Percentiles rank a stretch among this genome's conserved stretches.
phyloP scores from a whole-genome alignment of 1,284 basidiomycete genomes.

The Tremellales sp. region DNA sequence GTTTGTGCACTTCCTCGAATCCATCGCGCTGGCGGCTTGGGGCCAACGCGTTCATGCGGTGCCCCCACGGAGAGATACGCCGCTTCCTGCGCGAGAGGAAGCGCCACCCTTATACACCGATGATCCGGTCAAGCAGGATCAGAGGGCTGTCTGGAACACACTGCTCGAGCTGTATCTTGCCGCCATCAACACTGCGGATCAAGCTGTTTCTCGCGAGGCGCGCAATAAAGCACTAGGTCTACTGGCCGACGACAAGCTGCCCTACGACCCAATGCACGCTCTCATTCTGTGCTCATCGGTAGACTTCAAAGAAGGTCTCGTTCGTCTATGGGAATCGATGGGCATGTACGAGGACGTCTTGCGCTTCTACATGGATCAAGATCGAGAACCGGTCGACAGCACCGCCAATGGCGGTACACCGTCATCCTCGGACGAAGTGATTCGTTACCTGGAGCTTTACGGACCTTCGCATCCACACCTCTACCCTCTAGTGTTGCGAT shows the following conservation, averaged over 20 bases:
- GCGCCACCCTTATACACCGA: conserved; percentile 46
- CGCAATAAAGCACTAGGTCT: conserved; percentile 63
- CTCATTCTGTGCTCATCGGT: conserved; percentile 85
- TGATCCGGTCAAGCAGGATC: conserved; percentile 66
- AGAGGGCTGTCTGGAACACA: conserved; percentile 91
- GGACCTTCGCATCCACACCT: conserved; percentile 67
- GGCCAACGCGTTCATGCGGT: conserved; percentile 58
- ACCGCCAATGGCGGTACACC: conserved; percentile 1
- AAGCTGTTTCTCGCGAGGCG: conserved; percentile 21
- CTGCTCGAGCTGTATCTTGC: conserved; percentile 88
- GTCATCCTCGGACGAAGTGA: conserved; percentile 62
- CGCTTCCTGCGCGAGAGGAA: conserved; percentile 6
- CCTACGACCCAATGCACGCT: conserved; percentile 86
- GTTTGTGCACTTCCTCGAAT: conserved; percentile 85
- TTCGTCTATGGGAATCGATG: conserved; percentile 85
- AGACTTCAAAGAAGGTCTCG: conserved; percentile 75
- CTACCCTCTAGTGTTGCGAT: conserved; percentile 84
- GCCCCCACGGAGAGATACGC: background rate
- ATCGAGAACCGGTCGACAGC: conserved; percentile 37
- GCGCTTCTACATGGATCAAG: conserved; percentile 80
- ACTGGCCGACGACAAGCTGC: conserved; percentile 59
- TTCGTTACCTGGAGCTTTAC: conserved; percentile 68
- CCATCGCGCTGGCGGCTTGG: conserved; percentile 76
- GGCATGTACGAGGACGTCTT: conserved; percentile 96
- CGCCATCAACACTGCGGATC: conserved; percentile 46